Conservation (phyloP, 2,329 filamentous ascomycete species). For the Trichoderma pleuroti region DNA sequence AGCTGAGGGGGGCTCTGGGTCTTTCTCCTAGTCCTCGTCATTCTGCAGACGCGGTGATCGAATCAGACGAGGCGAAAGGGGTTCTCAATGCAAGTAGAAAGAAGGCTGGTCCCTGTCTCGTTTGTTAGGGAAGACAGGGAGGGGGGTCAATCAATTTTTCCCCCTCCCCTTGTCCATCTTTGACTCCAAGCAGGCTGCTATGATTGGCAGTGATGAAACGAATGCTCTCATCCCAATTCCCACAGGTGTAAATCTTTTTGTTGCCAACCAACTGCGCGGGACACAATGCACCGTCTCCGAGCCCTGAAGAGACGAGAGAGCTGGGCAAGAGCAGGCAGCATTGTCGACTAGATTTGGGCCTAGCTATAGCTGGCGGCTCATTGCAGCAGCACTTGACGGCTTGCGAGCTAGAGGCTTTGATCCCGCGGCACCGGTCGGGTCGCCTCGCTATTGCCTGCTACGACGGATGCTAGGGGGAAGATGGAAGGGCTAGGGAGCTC, state of each 20-base stretch:
- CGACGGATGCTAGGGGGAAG: background rate
- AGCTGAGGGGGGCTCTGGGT: constrained; percentile 7
- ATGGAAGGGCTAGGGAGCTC: background rate
- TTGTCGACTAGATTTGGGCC: background rate
- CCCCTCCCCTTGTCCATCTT: background rate
- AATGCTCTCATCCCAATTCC: background rate
- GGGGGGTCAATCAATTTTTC: background rate
- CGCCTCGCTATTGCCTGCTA: constrained; percentile 9
- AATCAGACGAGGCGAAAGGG: constrained; percentile 13
- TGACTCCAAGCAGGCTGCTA: background rate
- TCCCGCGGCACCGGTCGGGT: constrained; percentile 16
- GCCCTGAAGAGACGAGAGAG: background rate
- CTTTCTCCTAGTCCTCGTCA: constrained; percentile 2
- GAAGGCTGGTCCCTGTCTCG: constrained; percentile 17
- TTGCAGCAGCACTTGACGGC: constrained; percentile 3
- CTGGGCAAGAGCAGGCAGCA: background rate
- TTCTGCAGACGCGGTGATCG: constrained; percentile 2
- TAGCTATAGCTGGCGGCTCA: constrained; percentile 9
- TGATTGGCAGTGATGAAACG: background rate
- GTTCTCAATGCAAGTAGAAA: background rate
- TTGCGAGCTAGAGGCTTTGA: constrained; percentile 9
- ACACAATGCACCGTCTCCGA: background rate
- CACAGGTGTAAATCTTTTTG: background rate
- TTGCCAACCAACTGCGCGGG: background rate
- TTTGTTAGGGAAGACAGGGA: constrained; percentile 1